Percentiles rank a stretch among this genome's conserved stretches.
phyloP scores from a whole-genome alignment of 1,284 basidiomycete species.

The Exobasidium rhododendri region DNA sequence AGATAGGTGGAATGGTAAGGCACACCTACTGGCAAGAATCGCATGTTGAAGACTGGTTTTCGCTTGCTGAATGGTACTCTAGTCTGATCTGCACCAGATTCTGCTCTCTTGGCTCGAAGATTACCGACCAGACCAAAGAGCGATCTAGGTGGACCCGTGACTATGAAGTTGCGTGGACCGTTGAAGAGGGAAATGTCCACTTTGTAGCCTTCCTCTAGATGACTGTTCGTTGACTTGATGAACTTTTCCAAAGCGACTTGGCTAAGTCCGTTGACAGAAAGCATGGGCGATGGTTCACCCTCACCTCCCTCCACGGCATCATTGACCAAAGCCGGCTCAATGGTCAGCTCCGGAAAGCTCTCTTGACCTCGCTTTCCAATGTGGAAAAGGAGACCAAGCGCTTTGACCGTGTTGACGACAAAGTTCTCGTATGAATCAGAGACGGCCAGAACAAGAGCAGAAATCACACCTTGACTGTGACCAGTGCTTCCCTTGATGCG shows the following conservation, averaged over 20 bases:
- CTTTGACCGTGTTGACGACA: constrained; percentile 73
- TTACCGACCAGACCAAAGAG: constrained; percentile 88
- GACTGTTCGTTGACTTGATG: constrained; percentile 80
- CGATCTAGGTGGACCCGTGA: constrained; percentile 88
- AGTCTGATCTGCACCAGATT: constrained; percentile 83
- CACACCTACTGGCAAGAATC: constrained; percentile 89
- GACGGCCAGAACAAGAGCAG: constrained; percentile 78
- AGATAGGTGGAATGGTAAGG: constrained; percentile 93
- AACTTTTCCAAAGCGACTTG: constrained; percentile 71
- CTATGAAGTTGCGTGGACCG: constrained; percentile 82
- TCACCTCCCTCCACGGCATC: constrained; percentile 89
- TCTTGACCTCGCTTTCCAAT: constrained; percentile 89
- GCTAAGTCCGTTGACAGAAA: constrained; percentile 79
- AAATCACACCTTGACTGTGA: constrained; percentile 93
- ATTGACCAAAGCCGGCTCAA: constrained; percentile 82
- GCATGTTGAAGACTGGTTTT: constrained; percentile 85
- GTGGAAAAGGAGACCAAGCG: constrained; percentile 86
- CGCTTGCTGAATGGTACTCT: constrained; percentile 89
- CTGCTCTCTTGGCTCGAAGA: constrained; percentile 82
- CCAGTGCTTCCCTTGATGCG: constrained; percentile 83
- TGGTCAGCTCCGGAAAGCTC: constrained; percentile 85
- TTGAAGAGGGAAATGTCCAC: constrained; percentile 85
- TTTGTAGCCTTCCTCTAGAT: constrained; percentile 70
- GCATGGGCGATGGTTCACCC: constrained; percentile 88
- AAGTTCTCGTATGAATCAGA: constrained; percentile 74